phyloP scores from a whole-genome alignment of 495 filamentous ascomycete species.

The Aspergillus funiculosus region DNA sequence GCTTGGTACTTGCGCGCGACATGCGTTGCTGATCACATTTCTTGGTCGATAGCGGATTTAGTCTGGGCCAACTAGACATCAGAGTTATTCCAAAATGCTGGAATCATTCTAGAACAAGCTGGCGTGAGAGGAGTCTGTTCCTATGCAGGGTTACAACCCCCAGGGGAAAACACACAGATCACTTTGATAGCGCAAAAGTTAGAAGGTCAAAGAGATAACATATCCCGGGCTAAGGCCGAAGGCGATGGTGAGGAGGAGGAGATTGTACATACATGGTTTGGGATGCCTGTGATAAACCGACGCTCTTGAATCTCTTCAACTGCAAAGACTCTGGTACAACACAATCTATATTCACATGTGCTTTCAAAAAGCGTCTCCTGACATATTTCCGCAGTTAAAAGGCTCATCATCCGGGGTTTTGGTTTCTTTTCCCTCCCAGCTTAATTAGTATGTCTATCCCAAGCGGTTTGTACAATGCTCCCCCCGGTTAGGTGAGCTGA shows the following conservation, averaged over 20 bases:
- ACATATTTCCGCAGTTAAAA: constrained; percentile 3
- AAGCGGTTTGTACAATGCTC: not conserved
- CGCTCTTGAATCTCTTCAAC: not conserved
- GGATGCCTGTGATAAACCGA: constrained; percentile 14
- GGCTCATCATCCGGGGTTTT: not conserved
- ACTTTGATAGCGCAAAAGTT: constrained; percentile 1
- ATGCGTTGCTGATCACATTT: constrained; percentile 10
- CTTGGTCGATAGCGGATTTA: constrained; percentile 6
- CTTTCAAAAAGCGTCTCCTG: constrained; percentile 13
- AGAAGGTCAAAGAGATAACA: not conserved
- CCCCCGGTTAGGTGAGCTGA: not conserved
- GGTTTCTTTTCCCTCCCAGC: not conserved
- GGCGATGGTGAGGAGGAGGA: not conserved
- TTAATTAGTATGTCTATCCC: constrained; percentile 1
- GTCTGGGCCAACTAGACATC: not conserved
- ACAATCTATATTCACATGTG: constrained; percentile 12
- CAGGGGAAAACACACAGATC: constrained; percentile 3
- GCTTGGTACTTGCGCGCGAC: constrained; percentile 18
- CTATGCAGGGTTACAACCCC: constrained; percentile 8
- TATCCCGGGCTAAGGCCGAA: not conserved
- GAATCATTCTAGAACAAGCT: constrained; percentile 13
- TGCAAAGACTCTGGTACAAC: constrained; percentile 11
- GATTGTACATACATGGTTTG: constrained; percentile 6
- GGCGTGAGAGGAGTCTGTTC: constrained; percentile 4
- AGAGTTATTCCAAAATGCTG: constrained; percentile 2